Base-by-base conservation (phyloP, 495 filamentous ascomycete species). In the Choiromyces venosus region DNA sequence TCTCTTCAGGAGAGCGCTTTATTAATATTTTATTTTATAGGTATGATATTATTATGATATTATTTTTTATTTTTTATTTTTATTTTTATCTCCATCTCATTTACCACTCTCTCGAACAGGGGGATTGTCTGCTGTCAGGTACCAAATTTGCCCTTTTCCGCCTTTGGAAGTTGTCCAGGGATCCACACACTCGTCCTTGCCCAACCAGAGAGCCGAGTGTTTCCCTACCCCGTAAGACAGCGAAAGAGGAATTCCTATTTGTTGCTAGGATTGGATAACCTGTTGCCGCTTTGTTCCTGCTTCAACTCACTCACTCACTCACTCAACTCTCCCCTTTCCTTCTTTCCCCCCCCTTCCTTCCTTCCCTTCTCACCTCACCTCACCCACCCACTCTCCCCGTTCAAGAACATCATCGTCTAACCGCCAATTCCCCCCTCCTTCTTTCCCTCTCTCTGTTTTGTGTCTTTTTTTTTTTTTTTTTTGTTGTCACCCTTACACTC, bases 291-390 rank as follows among this genome's bases (percentile, higher is more conserved):
- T 72, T 25, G 12, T n/a, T 71, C 39, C 56, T 40, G 36, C n/a
- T 29, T 37, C 9, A n/a, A 10, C 6, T 39, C n/a, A n/a, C n/a
- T 21, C 14, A 29, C 37, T 36, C 19, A 8, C 12, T 6, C 29
- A 40, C 39, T 71, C 73, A 37, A 29, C 68, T 33, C 71, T 61
- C 64, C 39, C 36, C 37, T 56, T 40, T 35, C 37, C 35, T 56
- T 67, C 7, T 67, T 67, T 18, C 35, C 56, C 75, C 38, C 21
- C 64, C 73, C 72, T 56, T 39, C 71, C 52, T 68, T 78, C 64
- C 69, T 65, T 75, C 61, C 71, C 72, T 78, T 74, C 71, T 76
- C 65, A 72, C 69, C 68, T 72, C 76, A 70, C 52, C 69, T 73
- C 69, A 38, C 71, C 67, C 39, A n/a, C 8, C 46, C 9, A 19